These are phyloP conservation scores for Mortierella sp. DNA, from an alignment of 371 early-diverging fungal genomes.

Conservation along the genomic window DNA sequence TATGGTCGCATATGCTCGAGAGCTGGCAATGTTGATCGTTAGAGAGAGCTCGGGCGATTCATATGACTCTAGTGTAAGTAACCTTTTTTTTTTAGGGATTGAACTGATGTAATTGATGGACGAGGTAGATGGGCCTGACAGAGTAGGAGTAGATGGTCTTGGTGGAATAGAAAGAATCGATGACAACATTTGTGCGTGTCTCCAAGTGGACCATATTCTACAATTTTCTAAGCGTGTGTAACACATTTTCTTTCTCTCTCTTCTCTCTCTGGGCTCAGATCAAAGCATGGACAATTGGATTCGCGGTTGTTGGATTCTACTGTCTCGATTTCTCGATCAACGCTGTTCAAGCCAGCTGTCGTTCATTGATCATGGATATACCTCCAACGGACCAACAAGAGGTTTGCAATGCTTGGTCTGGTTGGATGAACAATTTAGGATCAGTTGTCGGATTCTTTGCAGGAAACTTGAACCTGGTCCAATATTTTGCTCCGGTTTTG, in stretches of 20 bases:
- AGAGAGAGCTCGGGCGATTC: not conserved
- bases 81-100: not conserved
- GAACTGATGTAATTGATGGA: too few species aligned
- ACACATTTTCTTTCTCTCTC: not conserved
- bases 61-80: conserved; percentile 1
- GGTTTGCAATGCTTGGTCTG: conserved; percentile 78
- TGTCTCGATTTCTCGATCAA: conserved; percentile 85
- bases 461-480: conserved; percentile 71
- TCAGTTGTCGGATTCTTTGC: conserved; percentile 81
- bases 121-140: too few species aligned
- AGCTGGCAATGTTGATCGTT: conserved; percentile 59
- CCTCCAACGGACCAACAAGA: conserved; percentile 79
- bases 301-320: conserved; percentile 80
- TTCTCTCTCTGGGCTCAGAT: conserved; percentile 16
- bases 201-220: not conserved
- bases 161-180: not conserved
- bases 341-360: conserved; percentile 76
- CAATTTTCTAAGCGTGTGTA: too few species aligned
- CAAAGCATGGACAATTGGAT: conserved; percentile 60
- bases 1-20: conserved; percentile 74
- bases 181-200: not conserved
- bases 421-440: conserved; percentile 77
- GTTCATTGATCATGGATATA: conserved; percentile 83
- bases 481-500: conserved; percentile 63
- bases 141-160: not conserved